These are phyloP conservation scores for Tylopilus cervinicoccineus DNA, from an alignment of 768 basidiomycete genomes.

Conservation along the genomic window DNA sequence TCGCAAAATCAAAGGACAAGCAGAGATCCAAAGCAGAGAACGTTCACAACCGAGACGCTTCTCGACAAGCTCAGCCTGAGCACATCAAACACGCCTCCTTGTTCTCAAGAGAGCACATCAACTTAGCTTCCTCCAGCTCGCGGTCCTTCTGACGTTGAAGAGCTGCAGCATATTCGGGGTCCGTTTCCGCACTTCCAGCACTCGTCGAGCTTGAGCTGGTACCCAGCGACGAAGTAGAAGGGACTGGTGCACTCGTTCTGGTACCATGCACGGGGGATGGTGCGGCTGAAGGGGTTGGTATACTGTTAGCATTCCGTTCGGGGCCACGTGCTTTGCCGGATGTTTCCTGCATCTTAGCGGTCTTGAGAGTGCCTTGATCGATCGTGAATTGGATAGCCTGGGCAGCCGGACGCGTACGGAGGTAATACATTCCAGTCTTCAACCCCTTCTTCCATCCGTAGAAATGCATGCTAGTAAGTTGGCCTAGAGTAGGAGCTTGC, in stretches of 20 bases:
- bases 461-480: conserved; percentile 95
- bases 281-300: conserved; percentile 24
- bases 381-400: conserved; percentile 98
- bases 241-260: conserved; percentile 32
- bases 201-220: conserved; percentile 16
- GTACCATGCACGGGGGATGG: conserved; percentile 27
- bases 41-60: not conserved
- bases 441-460: conserved; percentile 99
- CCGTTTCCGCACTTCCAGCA: conserved; percentile 36
- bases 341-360: conserved; percentile 35
- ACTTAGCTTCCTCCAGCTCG: conserved; percentile 75
- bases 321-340: conserved; percentile 15
- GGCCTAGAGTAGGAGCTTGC: conserved; percentile 82
- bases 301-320: conserved; percentile 14
- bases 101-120: conserved; percentile 86
- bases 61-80: conserved; percentile 51
- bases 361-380: conserved; percentile 73
- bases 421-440: conserved; percentile 98
- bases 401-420: conserved; percentile 90
- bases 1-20: not conserved
- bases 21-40: conserved; percentile 2
- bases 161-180: conserved; percentile 79
- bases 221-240: conserved; percentile 16
- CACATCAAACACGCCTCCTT: conserved; percentile 95
- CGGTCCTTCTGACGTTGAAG: conserved; percentile 64